Conservation (phyloP, 1,139 yeast species). For the Blastobotrys serpentis region DNA sequence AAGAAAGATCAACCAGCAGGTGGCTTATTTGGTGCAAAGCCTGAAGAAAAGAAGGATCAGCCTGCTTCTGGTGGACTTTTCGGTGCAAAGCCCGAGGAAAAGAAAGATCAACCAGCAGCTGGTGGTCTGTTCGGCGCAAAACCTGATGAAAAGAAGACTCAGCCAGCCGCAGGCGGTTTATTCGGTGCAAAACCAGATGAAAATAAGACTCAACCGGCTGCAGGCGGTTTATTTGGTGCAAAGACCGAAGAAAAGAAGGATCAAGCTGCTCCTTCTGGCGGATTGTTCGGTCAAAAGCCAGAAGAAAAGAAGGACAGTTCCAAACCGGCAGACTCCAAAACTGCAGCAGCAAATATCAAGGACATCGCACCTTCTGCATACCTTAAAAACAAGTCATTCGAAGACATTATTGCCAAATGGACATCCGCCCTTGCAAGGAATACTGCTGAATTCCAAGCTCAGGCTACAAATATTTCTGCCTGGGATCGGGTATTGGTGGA, state of each 20-base stretch:
- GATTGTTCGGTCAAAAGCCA: constrained; percentile 22
- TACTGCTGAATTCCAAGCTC: constrained; percentile 71
- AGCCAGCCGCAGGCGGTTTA: constrained; percentile 7
- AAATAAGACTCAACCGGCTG: constrained; percentile 14
- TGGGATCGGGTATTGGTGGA: constrained; percentile 86
- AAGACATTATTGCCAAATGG: constrained; percentile 92
- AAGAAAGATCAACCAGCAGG: constrained; percentile 12
- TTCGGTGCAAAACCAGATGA: constrained; percentile 16
- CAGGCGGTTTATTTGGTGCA: constrained; percentile 18
- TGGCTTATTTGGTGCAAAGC: constrained; percentile 10
- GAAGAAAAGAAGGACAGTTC: constrained; percentile 26
- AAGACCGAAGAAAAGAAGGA: constrained; percentile 20
- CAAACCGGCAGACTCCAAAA: constrained; percentile 22
- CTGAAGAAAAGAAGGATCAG: constrained; percentile 5
- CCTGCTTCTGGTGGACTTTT: constrained; percentile 18
- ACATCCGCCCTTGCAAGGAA: constrained; percentile 77
- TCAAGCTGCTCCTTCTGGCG: constrained; percentile 20
- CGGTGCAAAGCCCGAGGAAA: constrained; percentile 15
- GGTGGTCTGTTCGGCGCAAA: constrained; percentile 15
- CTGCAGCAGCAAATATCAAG: constrained; percentile 32
- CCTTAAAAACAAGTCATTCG: constrained; percentile 85
- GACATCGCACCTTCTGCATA: constrained; percentile 56
- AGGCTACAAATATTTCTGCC: constrained; percentile 67
- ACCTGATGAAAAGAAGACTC: constrained; percentile 14
- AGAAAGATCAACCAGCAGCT: constrained; percentile 16